A percentile compares a stretch with the other conserved stretches of the same genome.
Evolutionary conservation across 768 basidiomycete species (phyloP).

Genomic region (Tricholoma matsutake): DNA sequence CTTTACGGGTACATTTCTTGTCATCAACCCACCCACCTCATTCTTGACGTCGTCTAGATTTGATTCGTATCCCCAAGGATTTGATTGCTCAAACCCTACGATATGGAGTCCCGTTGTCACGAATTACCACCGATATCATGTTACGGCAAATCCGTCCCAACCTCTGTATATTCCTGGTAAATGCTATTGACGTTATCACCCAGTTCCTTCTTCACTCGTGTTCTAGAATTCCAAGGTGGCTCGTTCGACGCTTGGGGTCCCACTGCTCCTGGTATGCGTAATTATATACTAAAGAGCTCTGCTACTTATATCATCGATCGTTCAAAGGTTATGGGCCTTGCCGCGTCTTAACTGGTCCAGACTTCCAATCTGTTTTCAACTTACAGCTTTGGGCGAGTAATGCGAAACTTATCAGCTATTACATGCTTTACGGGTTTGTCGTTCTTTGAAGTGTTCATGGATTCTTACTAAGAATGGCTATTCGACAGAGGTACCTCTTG

Average conservation of each 20-base stretch:
- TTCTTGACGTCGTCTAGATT: conserved; percentile 30
- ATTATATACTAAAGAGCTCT: background rate
- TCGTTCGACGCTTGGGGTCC: conserved; percentile 83
- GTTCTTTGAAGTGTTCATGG: background rate
- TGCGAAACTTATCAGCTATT: conserved; percentile 78
- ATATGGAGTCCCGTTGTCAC: conserved; percentile 62
- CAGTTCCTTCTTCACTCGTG: background rate
- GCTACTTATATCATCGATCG: background rate
- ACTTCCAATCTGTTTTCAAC: conserved; percentile 80
- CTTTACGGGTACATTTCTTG: conserved; percentile 55
- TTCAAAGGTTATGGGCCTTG: conserved; percentile 60
- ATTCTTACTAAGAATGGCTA: background rate
- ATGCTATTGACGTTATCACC: conserved; percentile 10
- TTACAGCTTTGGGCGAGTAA: conserved; percentile 77
- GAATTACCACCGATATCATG: conserved; percentile 66
- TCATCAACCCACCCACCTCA: background rate
- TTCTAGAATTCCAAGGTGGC: conserved; percentile 63
- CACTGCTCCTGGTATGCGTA: conserved; percentile 52
- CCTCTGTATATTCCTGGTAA: conserved; percentile 71
- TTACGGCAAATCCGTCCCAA: conserved; percentile 44
- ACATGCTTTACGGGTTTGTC: conserved; percentile 77
- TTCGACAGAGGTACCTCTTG: conserved; percentile 73
- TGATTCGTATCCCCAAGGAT: conserved; percentile 75
- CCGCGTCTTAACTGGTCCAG: conserved; percentile 60
- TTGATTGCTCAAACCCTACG: conserved; percentile 75